These are phyloP conservation scores for Paecilomyces fulvus DNA, from an alignment of 2,329 filamentous ascomycete species.

Conservation along the genomic window DNA sequence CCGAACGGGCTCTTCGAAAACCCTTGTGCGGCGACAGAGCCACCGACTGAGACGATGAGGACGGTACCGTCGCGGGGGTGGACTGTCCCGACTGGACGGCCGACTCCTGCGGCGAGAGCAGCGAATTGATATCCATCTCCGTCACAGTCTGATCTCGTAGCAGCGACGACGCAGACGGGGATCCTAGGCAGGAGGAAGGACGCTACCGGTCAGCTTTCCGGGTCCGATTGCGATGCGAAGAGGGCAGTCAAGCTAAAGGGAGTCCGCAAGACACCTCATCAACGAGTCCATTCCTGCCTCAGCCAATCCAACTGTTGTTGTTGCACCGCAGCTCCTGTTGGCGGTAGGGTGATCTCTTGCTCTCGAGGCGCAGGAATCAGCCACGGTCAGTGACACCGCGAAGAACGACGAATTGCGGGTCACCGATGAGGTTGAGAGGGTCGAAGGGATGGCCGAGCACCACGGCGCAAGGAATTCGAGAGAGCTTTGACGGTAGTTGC, in stretches of 20 bases:
- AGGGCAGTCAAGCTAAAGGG: background rate
- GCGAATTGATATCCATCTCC: constrained; percentile 39
- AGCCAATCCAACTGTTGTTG: background rate
- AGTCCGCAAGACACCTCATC: constrained; percentile 1
- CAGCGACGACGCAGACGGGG: background rate
- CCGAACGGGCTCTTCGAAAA: constrained; percentile 27
- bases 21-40: constrained; percentile 27
- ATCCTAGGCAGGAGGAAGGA: background rate
- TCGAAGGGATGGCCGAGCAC: background rate
- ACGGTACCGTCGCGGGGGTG: constrained; percentile 19
- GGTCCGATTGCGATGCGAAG: background rate
- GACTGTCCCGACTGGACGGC: constrained; percentile 30
- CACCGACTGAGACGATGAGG: constrained; percentile 15
- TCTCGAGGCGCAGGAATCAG: background rate
- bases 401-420: background rate
- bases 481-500: background rate
- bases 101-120: constrained; percentile 37
- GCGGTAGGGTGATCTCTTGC: background rate
- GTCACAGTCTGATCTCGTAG: background rate
- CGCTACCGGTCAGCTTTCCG: background rate
- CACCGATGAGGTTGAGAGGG: background rate
- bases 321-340: background rate
- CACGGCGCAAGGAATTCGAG: background rate
- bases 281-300: constrained; percentile 5
- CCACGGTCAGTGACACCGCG: background rate